Conservation (phyloP, 1,284 basidiomycete species). For the Porphyrellus sp. region DNA sequence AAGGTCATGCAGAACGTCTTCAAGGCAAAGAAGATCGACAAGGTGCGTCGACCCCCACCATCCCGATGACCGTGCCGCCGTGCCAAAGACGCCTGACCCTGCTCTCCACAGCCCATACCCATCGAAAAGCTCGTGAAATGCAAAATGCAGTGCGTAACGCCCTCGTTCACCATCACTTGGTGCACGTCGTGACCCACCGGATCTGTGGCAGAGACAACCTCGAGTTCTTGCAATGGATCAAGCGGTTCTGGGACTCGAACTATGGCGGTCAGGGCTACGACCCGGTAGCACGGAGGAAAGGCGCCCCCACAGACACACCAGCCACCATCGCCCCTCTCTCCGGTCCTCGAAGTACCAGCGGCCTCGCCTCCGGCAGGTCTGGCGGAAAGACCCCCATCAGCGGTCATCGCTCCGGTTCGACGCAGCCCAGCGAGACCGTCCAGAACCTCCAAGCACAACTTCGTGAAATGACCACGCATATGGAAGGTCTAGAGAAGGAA, state of each 20-base stretch:
- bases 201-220: slow-evolving; percentile 79
- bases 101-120: slow-evolving; percentile 74
- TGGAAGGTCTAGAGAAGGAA: slow-evolving; percentile 92
- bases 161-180: not conserved
- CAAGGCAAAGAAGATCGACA: slow-evolving; percentile 88
- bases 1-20: slow-evolving; percentile 92
- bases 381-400: slow-evolving; percentile 69
- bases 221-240: slow-evolving; percentile 97
- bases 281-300: slow-evolving; percentile 75
- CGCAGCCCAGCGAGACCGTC: slow-evolving; percentile 59
- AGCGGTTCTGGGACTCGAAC: slow-evolving; percentile 94
- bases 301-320: slow-evolving; percentile 69
- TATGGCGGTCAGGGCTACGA: slow-evolving; percentile 90
- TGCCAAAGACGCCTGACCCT: not conserved
- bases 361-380: slow-evolving; percentile 43
- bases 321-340: slow-evolving; percentile 72
- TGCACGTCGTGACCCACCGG: slow-evolving; percentile 15
- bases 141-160: slow-evolving; percentile 89
- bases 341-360: slow-evolving; percentile 40
- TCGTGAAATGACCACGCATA: slow-evolving; percentile 76
- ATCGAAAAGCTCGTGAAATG: slow-evolving; percentile 94
- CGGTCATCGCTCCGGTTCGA: slow-evolving; percentile 60
- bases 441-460: slow-evolving; percentile 74
- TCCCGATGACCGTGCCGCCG: not conserved
- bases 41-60: slow-evolving; percentile 51